These are phyloP conservation scores for Cyclotella sp. DNA, from an alignment of 108 stramenopile species.

Conservation along the genomic window DNA sequence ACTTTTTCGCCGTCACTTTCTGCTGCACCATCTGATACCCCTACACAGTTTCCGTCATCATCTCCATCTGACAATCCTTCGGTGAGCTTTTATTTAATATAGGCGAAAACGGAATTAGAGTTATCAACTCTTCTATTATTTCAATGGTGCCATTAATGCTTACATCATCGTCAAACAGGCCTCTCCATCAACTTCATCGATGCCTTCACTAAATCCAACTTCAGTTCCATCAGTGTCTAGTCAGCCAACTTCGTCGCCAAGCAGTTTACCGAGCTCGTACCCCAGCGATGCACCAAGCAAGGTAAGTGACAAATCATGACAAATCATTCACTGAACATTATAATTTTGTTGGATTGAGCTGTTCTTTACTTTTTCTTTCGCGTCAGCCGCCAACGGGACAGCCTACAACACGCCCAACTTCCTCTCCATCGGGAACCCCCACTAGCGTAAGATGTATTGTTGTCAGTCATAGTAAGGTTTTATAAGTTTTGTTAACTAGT, in stretches of 20 bases:
- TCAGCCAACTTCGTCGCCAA: background rate
- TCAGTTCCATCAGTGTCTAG: conserved; percentile 8
- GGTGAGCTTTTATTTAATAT: background rate
- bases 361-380: too few species aligned
- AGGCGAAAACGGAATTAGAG: too few species aligned
- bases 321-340: too few species aligned
- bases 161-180: background rate
- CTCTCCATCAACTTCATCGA: conserved; percentile 3
- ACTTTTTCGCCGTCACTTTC: conserved; percentile 25
- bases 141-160: background rate
- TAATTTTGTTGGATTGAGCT: too few species aligned
- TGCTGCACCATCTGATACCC: conserved; percentile 10
- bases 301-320: background rate
- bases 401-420: conserved; percentile 7
- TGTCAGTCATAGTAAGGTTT: too few species aligned
- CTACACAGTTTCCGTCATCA: background rate
- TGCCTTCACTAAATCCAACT: conserved; percentile 12
- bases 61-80: conserved; percentile 6
- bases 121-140: background rate
- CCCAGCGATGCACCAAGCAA: conserved; percentile 3
- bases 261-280: background rate
- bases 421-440: conserved; percentile 2
- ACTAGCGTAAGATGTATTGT: background rate
- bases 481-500: background rate
- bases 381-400: background rate